A percentile compares a stretch with the other conserved stretches of the same genome.
These are phyloP conservation scores for Xerocomus amazonicus DNA, from an alignment of 1,284 basidiomycete genomes.

Conservation along the genomic window DNA sequence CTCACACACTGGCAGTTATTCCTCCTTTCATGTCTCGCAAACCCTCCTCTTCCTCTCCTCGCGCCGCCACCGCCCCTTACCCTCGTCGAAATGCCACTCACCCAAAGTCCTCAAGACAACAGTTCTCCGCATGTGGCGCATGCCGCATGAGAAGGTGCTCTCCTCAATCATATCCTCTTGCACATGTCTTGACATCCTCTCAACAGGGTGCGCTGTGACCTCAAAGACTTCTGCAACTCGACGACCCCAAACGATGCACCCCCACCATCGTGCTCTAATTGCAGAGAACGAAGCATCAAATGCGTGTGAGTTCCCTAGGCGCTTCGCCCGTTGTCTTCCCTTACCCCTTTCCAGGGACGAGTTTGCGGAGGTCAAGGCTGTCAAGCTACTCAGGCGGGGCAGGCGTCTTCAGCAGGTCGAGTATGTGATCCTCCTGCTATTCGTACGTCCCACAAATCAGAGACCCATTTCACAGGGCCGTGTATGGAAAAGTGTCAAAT, in stretches of 20 bases:
- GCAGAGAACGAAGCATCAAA: conserved; percentile 79
- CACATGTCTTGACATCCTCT: not conserved
- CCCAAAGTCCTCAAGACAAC: conserved; percentile 72
- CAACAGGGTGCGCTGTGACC: conserved; percentile 72
- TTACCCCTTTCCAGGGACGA: conserved; percentile 58
- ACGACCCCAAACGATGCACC: conserved; percentile 38
- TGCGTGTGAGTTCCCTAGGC: conserved; percentile 66
- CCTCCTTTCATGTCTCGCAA: conserved; percentile 49
- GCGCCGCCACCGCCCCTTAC: conserved; percentile 39
- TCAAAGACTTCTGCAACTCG: conserved; percentile 64
- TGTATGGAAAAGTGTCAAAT: conserved; percentile 55
- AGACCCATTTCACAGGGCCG: conserved; percentile 40
- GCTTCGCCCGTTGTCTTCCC: conserved; percentile 1
- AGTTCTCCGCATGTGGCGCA: conserved; percentile 85
- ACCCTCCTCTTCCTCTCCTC: conserved; percentile 37
- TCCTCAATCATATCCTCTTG: conserved; percentile 9
- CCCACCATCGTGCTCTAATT: conserved; percentile 76
- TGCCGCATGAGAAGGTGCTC: conserved; percentile 78
- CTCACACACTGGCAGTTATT: not conserved
- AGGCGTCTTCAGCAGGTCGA: conserved; percentile 83
- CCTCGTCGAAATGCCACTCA: conserved; percentile 52
- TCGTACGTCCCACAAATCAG: conserved; percentile 3
- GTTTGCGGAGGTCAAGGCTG: conserved; percentile 83
- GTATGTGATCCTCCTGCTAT: conserved; percentile 35
- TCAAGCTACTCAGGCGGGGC: conserved; percentile 79